A percentile compares a stretch with the other conserved stretches of the same genome.
Evolutionary conservation across 2,329 filamentous ascomycete species (phyloP).

Genomic region (Botrytis porri): DNA sequence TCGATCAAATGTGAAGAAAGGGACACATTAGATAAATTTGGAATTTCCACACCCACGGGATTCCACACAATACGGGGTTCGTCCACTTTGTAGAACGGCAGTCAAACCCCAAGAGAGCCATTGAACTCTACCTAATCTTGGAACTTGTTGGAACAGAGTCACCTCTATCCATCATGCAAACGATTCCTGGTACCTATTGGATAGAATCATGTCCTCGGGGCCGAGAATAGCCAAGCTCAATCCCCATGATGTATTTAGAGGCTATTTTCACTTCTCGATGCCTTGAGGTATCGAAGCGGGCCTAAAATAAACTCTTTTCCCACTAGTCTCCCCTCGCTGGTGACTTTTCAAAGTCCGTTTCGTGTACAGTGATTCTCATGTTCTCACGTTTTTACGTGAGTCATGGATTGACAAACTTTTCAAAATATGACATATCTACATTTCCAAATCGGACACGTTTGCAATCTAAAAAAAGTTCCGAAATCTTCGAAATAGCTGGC

Average conservation of each 20-base stretch:
- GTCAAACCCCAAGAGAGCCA: neutral
- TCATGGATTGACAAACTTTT: neutral
- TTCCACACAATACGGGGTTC: neutral
- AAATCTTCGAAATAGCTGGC: neutral
- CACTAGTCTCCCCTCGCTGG: neutral
- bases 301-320: neutral
- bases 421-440: neutral
- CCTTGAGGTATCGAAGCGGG: neutral
- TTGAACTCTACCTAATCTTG: neutral
- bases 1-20: neutral
- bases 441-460: neutral
- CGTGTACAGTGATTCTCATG: neutral
- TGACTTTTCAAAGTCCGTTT: neutral
- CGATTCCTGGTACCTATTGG: neutral
- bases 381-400: neutral
- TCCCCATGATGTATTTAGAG: neutral
- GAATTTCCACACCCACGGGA: neutral
- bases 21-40: neutral
- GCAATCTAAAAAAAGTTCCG: neutral
- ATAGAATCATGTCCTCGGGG: neutral
- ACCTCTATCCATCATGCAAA: neutral
- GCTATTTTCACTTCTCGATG: neutral
- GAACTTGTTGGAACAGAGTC: neutral
- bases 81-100: neutral
- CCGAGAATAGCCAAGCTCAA: neutral